Evolutionary conservation across 371 early-diverging fungal species (phyloP).

Genomic region (Capniomyces stellatus): DNA sequence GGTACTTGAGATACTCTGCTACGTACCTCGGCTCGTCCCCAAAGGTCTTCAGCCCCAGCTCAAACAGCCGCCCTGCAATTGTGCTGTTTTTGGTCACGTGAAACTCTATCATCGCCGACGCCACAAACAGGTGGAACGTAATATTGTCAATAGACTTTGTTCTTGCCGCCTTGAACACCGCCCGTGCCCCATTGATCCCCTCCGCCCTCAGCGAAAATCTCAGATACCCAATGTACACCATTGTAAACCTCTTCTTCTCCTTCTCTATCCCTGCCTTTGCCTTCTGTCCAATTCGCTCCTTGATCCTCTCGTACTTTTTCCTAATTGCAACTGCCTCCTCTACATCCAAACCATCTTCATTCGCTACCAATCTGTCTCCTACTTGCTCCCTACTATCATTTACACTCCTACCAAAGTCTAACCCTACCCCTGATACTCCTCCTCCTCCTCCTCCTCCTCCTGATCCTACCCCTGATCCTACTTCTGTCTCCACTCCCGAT

Average conservation of each 20-base stretch:
- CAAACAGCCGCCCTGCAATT: slow-evolving; percentile 83
- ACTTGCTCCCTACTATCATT: background rate
- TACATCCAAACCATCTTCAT: background rate
- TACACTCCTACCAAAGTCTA: background rate
- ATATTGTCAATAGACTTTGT: slow-evolving; percentile 38
- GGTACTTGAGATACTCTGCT: slow-evolving; percentile 61
- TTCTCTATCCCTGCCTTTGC: slow-evolving; percentile 39
- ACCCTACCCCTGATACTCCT: background rate
- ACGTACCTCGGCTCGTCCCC: slow-evolving; percentile 53
- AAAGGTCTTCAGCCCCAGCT: slow-evolving; percentile 64
- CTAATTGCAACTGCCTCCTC: slow-evolving; percentile 39
- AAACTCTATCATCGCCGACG: slow-evolving; percentile 75
- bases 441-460: background rate
- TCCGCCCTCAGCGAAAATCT: slow-evolving; percentile 61
- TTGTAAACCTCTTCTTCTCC: slow-evolving; percentile 36
- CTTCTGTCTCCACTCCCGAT: slow-evolving; percentile 27
- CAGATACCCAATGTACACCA: slow-evolving; percentile 81
- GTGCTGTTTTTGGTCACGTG: slow-evolving; percentile 65
- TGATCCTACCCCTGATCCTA: background rate
- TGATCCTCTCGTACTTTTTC: slow-evolving; percentile 40
- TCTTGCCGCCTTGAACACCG: slow-evolving; percentile 62
- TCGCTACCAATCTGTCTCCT: background rate
- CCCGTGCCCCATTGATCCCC: slow-evolving; percentile 54
- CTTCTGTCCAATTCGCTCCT: slow-evolving; percentile 37
- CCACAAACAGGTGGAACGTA: slow-evolving; percentile 64